A percentile compares a stretch with the other conserved stretches of the same genome.
phyloP scores from a whole-genome alignment of 768 basidiomycete species.

The Holtermanniella nyarrowii region DNA sequence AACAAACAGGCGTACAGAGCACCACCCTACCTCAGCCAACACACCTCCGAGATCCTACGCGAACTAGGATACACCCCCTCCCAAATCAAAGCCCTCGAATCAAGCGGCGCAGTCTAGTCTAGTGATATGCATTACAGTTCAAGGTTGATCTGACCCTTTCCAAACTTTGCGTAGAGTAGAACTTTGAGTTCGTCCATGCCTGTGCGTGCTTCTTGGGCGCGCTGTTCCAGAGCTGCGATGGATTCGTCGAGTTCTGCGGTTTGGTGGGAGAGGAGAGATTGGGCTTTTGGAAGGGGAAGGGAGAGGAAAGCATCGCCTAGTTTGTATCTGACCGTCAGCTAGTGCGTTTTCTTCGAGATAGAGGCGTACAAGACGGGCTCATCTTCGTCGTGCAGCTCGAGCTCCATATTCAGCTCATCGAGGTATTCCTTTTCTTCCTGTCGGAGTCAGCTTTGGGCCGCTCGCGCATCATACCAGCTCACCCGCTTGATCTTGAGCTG shows the following conservation, averaged over 20 bases:
- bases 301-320: constrained; percentile 84
- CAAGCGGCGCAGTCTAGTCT: constrained; percentile 43
- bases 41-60: constrained; percentile 56
- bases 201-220: constrained; percentile 33
- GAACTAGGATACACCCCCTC: constrained; percentile 45
- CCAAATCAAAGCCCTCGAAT: constrained; percentile 46
- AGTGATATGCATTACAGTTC: background rate
- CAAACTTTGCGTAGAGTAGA: constrained; percentile 26
- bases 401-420: constrained; percentile 74
- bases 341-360: background rate
- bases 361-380: constrained; percentile 55
- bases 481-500: constrained; percentile 67
- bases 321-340: constrained; percentile 56
- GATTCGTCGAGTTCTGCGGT: constrained; percentile 24
- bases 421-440: constrained; percentile 93
- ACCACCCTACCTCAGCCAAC: constrained; percentile 82
- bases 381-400: constrained; percentile 82
- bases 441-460: background rate
- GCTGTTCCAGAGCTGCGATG: constrained; percentile 24
- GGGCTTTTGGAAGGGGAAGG: constrained; percentile 57
- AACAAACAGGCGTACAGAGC: constrained; percentile 58
- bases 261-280: constrained; percentile 32
- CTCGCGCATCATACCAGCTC: constrained; percentile 3
- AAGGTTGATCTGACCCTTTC: background rate
- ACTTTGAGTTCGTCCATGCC: constrained; percentile 42